A percentile compares a stretch with the other conserved stretches of the same genome.
These are phyloP conservation scores for Trametes cingulata DNA, from an alignment of 768 basidiomycete species.

Conservation along the genomic window DNA sequence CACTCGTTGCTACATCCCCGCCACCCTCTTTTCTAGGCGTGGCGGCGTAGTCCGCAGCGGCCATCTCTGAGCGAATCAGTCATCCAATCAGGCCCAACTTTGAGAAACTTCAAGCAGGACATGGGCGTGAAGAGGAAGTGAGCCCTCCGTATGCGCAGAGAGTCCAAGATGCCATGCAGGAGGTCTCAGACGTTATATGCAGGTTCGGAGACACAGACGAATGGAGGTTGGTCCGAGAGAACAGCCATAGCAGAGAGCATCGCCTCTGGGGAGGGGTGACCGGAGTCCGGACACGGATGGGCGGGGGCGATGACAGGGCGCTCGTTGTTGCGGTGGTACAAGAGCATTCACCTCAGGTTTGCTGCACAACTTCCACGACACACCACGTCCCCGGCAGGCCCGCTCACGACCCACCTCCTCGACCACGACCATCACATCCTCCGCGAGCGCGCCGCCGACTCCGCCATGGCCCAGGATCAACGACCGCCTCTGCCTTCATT, in stretches of 20 bases:
- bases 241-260: neutral
- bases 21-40: neutral
- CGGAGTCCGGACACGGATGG: slow-evolving; percentile 7
- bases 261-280: slow-evolving; percentile 3
- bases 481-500: slow-evolving; percentile 31
- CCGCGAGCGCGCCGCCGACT: neutral
- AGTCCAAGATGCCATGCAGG: too few relatives aligned
- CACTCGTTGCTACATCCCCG: slow-evolving; percentile 4
- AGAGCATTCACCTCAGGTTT: slow-evolving; percentile 13
- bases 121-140: neutral
- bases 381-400: slow-evolving; percentile 15
- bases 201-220: neutral
- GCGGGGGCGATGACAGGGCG: slow-evolving; percentile 16
- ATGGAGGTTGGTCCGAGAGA: neutral
- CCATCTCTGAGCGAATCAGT: too few relatives aligned
- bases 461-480: slow-evolving; percentile 29
- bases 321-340: slow-evolving; percentile 11
- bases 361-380: slow-evolving; percentile 17
- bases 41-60: neutral
- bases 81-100: neutral
- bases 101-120: neutral
- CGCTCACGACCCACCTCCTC: neutral
- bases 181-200: too few relatives aligned
- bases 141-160: neutral
- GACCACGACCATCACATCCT: neutral